phyloP scores from a whole-genome alignment of 73 alveolate genomes.

The Symbiodinium natans region DNA sequence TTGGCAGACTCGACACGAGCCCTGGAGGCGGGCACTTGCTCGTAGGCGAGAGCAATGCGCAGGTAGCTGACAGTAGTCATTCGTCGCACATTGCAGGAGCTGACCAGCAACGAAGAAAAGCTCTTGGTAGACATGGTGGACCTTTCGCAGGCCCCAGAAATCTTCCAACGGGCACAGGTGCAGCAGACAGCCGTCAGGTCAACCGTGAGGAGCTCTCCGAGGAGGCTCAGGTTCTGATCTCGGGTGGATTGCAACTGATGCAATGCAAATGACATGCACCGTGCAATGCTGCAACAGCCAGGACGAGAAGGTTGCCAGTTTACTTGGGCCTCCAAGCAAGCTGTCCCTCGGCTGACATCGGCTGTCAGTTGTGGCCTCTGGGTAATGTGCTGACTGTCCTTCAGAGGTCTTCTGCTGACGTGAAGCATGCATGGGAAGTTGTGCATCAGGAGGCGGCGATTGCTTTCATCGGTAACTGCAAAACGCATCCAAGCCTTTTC shows the following conservation, averaged over 20 bases:
- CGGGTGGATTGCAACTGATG: too few relatives aligned
- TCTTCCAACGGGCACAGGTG: too few relatives aligned
- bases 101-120: slow-evolving; percentile 40
- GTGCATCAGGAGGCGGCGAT: slow-evolving; percentile 38
- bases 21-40: not conserved
- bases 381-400: too few relatives aligned
- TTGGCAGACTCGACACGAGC: slow-evolving; percentile 48
- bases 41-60: not conserved
- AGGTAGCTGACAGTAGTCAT: not conserved
- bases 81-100: slow-evolving; percentile 4
- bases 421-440: slow-evolving; percentile 33
- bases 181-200: too few relatives aligned
- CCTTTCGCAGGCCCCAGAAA: not conserved
- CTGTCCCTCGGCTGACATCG: not conserved
- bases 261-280: too few relatives aligned
- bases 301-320: not conserved
- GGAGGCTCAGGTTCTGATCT: too few relatives aligned
- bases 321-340: not conserved
- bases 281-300: not conserved
- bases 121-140: slow-evolving; percentile 55
- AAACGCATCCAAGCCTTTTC: too few relatives aligned
- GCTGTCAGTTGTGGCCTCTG: not conserved
- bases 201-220: too few relatives aligned
- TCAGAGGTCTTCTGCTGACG: slow-evolving; percentile 7
- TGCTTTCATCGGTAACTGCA: not conserved